Conservation (phyloP, 805 yeast genomes). For the Ogataea wickerhamii region DNA sequence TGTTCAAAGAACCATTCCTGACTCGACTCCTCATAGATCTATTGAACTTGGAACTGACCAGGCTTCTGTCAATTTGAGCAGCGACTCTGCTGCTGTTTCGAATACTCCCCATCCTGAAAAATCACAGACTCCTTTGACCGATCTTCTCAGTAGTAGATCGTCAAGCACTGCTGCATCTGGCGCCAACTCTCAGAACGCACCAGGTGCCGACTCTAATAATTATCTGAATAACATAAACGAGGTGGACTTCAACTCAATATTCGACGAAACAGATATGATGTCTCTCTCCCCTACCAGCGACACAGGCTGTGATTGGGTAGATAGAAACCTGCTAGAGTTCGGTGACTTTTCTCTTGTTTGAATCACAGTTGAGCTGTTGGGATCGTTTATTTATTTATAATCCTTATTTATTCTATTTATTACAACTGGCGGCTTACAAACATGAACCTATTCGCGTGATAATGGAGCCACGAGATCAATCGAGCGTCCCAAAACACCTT, state of each 20-base stretch:
- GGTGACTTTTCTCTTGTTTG: constrained; percentile 26
- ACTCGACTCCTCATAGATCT: constrained; percentile 6
- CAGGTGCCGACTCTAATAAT: neutral
- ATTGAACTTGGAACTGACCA: constrained; percentile 1
- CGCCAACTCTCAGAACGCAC: constrained; percentile 1
- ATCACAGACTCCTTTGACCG: neutral
- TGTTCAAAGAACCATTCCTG: constrained; percentile 34
- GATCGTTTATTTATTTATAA: neutral
- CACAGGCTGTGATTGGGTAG: constrained; percentile 59
- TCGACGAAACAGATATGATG: constrained; percentile 18
- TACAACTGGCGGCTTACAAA: no score
- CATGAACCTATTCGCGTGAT: constrained; percentile 34
- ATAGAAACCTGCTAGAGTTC: constrained; percentile 42
- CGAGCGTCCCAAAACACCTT: constrained; percentile 74
- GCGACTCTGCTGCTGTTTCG: neutral
- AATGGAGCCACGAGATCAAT: constrained; percentile 82
- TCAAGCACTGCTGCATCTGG: constrained; percentile 3
- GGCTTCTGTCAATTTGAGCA: neutral
- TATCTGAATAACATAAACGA: constrained; percentile 19
- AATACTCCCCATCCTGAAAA: neutral
- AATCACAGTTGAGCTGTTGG: constrained; percentile 1
- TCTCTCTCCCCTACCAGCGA: constrained; percentile 35
- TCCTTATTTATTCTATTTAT: neutral
- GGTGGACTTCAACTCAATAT: constrained; percentile 25
- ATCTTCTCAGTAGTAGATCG: neutral